A percentile compares a stretch with the other conserved stretches of the same genome.
Conservation (phyloP, 768 basidiomycete genomes). For the Strobilomyces confusus region DNA sequence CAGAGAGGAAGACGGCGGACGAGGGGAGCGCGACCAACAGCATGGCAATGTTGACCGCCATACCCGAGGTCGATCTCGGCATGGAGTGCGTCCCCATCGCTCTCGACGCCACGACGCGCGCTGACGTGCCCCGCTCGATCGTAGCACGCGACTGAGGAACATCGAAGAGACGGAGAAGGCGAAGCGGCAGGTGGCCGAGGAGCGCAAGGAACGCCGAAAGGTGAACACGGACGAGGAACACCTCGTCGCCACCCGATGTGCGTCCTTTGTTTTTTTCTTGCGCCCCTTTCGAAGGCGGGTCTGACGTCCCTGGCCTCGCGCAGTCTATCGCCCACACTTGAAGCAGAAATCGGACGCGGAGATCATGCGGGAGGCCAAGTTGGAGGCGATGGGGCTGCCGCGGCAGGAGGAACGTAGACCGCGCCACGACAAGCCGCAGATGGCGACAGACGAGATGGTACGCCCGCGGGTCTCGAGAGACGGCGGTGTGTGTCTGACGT, state of each 20-base stretch:
- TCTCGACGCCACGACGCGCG: no score
- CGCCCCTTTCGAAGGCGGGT: neutral
- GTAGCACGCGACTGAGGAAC: slow-evolving; percentile 83
- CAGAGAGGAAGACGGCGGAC: slow-evolving; percentile 55
- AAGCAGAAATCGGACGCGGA: slow-evolving; percentile 84
- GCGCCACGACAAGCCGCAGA: slow-evolving; percentile 59
- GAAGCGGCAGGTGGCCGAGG: slow-evolving; percentile 79
- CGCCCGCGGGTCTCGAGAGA: slow-evolving; percentile 20
- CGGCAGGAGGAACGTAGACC: slow-evolving; percentile 37
- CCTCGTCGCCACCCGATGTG: slow-evolving; percentile 84
- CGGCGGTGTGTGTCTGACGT: neutral
- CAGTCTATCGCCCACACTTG: slow-evolving; percentile 83
- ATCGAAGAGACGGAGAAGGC: slow-evolving; percentile 98
- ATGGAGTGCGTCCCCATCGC: slow-evolving; percentile 75
- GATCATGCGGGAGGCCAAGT: slow-evolving; percentile 81
- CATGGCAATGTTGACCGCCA: slow-evolving; percentile 93
- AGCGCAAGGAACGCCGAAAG: slow-evolving; percentile 56
- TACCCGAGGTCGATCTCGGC: slow-evolving; percentile 96
- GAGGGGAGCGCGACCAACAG: slow-evolving; percentile 94
- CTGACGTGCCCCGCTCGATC: no score
- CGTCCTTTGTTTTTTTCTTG: no score
- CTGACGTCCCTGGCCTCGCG: neutral
- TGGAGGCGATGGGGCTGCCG: slow-evolving; percentile 79
- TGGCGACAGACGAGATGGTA: slow-evolving; percentile 91
- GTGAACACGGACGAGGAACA: slow-evolving; percentile 70